Conservation (phyloP, 345 rosid species). For the Syzygium jambos region DNA sequence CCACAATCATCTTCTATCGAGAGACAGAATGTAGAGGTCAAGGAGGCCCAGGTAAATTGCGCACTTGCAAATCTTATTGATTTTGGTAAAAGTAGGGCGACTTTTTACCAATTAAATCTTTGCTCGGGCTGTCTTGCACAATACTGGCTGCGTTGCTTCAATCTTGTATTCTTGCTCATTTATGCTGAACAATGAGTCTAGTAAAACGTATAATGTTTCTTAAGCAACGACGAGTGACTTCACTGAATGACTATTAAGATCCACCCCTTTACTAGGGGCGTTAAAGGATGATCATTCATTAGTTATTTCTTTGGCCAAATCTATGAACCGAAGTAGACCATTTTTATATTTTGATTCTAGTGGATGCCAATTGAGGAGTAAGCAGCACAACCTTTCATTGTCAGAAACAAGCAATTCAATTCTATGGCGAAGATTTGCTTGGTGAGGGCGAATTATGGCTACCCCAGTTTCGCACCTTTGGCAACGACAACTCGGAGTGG, state of each 20-base stretch:
- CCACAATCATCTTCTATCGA: conserved; percentile 22
- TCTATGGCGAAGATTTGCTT: conserved; percentile 42
- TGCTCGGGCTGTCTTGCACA: rapidly evolving
- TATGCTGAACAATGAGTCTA: background rate
- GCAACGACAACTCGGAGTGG: conserved; percentile 32
- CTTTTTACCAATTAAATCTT: background rate
- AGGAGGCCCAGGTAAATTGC: conserved; percentile 19
- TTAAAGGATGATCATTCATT: background rate
- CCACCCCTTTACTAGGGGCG: rapidly evolving
- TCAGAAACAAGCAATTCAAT: conserved; percentile 28
- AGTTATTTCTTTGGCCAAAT: background rate
- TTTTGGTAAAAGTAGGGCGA: background rate
- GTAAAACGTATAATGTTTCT: too few species aligned
- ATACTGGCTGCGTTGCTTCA: rapidly evolving
- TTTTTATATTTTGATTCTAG: conserved; percentile 14
- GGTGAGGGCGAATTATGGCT: conserved; percentile 22
- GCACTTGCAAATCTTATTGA: background rate
- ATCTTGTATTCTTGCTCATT: too few species aligned
- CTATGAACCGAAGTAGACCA: background rate
- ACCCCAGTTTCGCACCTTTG: conserved; percentile 36
- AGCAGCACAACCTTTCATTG: conserved; percentile 38
- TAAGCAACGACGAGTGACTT: background rate
- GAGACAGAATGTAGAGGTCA: conserved; percentile 24
- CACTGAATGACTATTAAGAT: background rate
- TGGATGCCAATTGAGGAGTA: conserved; percentile 66